phyloP scores from a whole-genome alignment of 2,329 filamentous ascomycete genomes.

The Zymoseptoria passerinii region DNA sequence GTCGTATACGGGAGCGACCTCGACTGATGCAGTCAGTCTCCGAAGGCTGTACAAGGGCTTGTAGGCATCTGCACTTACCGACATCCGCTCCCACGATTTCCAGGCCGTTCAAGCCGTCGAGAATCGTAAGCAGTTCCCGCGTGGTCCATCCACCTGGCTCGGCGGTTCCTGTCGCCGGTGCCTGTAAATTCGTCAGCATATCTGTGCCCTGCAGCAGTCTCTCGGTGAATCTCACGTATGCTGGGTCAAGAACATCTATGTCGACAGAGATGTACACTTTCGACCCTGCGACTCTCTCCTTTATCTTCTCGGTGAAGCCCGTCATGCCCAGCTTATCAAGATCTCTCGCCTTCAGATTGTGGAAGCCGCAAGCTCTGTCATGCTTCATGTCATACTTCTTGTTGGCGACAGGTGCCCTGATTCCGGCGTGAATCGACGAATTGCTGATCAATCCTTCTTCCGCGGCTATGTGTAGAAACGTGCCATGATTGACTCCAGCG shows the following conservation, averaged over 20 bases:
- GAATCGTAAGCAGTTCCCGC: constrained; percentile 49
- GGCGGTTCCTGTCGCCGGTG: constrained; percentile 50
- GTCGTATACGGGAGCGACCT: constrained; percentile 53
- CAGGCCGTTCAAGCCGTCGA: constrained; percentile 51
- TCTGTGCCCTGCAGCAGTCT: background rate
- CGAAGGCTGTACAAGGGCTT: background rate
- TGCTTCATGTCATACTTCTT: constrained; percentile 46
- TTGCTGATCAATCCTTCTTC: constrained; percentile 54
- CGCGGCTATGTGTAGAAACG: constrained; percentile 54
- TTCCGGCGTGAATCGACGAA: constrained; percentile 54
- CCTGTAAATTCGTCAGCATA: constrained; percentile 21
- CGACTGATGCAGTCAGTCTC: constrained; percentile 34
- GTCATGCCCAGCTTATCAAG: constrained; percentile 43
- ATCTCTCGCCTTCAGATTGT: constrained; percentile 48
- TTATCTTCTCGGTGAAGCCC: constrained; percentile 43
- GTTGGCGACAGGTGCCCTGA: constrained; percentile 46
- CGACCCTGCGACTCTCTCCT: constrained; percentile 42
- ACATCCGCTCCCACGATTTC: constrained; percentile 53
- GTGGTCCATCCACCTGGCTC: constrained; percentile 56
- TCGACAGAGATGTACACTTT: constrained; percentile 50
- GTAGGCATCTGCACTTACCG: constrained; percentile 25
- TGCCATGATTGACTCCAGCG: constrained; percentile 53
- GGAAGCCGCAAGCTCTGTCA: constrained; percentile 52
- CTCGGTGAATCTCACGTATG: constrained; percentile 28
- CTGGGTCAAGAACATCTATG: constrained; percentile 50